Percentiles rank a stretch among this genome's conserved stretches.
Evolutionary conservation across 495 filamentous ascomycete species (phyloP).

Genomic region (Xylaria flabelliformis): DNA sequence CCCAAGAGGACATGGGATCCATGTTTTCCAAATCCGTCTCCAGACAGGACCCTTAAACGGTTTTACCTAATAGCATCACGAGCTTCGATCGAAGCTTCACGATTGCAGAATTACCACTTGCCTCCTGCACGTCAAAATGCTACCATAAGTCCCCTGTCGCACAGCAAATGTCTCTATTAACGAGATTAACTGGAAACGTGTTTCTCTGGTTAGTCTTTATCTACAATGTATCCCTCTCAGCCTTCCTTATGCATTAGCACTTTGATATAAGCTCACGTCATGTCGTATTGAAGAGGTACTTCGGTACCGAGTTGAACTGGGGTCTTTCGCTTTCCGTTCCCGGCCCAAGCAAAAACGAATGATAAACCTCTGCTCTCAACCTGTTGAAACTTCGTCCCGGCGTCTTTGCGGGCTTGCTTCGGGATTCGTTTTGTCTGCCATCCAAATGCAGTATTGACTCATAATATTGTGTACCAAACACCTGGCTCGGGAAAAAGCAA

Average conservation of each 20-base stretch:
- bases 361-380: background rate
- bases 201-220: background rate
- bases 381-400: background rate
- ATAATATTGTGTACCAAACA: background rate
- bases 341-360: background rate
- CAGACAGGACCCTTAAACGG: background rate
- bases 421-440: background rate
- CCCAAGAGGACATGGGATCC: background rate
- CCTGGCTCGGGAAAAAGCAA: background rate
- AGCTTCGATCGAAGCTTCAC: conserved; percentile 9
- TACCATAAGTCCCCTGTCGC: background rate
- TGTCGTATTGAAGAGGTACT: background rate
- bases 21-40: background rate
- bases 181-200: background rate
- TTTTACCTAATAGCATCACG: conserved; percentile 11
- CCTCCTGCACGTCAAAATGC: background rate
- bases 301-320: background rate
- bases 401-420: background rate
- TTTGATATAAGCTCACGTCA: background rate
- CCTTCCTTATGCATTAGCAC: background rate
- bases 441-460: background rate
- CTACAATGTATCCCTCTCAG: background rate
- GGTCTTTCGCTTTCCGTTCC: background rate
- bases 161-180: background rate
- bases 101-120: background rate